Evolutionary conservation across 2,329 filamentous ascomycete genomes (phyloP).

Genomic region (Zalaria sp.): DNA sequence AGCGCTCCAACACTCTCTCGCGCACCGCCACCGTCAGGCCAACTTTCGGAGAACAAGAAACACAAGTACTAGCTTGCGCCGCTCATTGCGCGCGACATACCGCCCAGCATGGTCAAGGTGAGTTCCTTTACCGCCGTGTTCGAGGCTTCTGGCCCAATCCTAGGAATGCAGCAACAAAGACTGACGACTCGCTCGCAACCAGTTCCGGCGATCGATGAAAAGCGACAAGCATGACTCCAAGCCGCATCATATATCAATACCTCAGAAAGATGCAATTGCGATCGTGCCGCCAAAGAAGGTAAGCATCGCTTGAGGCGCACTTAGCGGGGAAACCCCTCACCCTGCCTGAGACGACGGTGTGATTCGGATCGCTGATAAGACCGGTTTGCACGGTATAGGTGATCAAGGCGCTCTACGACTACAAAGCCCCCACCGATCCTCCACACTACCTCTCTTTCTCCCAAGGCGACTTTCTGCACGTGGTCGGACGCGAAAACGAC

Average conservation of each 20-base stretch:
- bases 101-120: slow-evolving; percentile 9
- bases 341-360: background rate
- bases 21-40: too few species aligned
- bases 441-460: slow-evolving; percentile 70
- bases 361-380: too few species aligned
- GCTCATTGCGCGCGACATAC: too few species aligned
- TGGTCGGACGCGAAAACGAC: slow-evolving; percentile 91
- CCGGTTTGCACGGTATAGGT: slow-evolving; percentile 42
- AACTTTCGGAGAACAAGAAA: background rate
- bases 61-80: background rate
- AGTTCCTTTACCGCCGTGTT: background rate
- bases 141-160: background rate
- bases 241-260: slow-evolving; percentile 46
- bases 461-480: slow-evolving; percentile 94
- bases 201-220: slow-evolving; percentile 76
- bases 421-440: slow-evolving; percentile 47
- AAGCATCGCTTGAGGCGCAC: slow-evolving; percentile 13
- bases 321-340: background rate
- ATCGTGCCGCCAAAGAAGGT: slow-evolving; percentile 93
- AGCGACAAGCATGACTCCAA: slow-evolving; percentile 57
- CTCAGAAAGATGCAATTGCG: slow-evolving; percentile 72
- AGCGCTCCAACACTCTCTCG: too few species aligned
- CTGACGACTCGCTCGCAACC: slow-evolving; percentile 3
- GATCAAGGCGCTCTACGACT: slow-evolving; percentile 92
- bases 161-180: background rate